phyloP scores from a whole-genome alignment of 139 green algal species.

The Edaphochlamys debaryana region DNA sequence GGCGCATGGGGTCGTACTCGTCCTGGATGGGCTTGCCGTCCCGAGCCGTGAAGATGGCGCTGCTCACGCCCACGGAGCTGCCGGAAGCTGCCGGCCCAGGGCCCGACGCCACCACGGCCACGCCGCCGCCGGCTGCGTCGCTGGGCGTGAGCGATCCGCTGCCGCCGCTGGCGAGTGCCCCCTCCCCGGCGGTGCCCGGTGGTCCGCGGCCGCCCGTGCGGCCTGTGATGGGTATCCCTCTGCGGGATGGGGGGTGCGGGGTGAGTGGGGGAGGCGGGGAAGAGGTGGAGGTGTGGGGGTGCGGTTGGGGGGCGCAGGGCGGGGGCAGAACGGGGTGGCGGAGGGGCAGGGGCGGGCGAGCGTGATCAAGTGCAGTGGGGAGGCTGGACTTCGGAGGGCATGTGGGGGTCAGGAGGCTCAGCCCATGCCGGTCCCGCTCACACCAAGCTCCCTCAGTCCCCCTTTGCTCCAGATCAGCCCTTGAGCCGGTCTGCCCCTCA shows the following conservation, averaged over 20 bases:
- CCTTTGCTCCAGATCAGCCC: too few relatives aligned
- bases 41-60: slow-evolving; percentile 30
- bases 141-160: background rate
- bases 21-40: slow-evolving; percentile 51
- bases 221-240: slow-evolving; percentile 38
- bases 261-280: background rate
- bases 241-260: background rate
- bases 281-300: too few relatives aligned
- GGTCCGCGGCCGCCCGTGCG: slow-evolving; percentile 33
- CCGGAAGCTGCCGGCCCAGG: background rate
- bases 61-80: background rate
- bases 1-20: slow-evolving; percentile 91
- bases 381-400: too few relatives aligned
- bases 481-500: too few relatives aligned
- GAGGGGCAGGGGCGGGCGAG: too few relatives aligned
- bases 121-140: background rate
- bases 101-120: background rate
- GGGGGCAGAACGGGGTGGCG: too few relatives aligned
- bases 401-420: too few relatives aligned
- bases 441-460: too few relatives aligned
- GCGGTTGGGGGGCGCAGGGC: too few relatives aligned
- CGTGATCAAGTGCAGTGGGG: too few relatives aligned
- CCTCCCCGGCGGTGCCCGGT: background rate
- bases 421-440: too few relatives aligned
- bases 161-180: background rate